Percentiles rank a stretch among this genome's conserved stretches.
Conservation (phyloP, 148 eudicot species). For the Limonium bicolor region DNA sequence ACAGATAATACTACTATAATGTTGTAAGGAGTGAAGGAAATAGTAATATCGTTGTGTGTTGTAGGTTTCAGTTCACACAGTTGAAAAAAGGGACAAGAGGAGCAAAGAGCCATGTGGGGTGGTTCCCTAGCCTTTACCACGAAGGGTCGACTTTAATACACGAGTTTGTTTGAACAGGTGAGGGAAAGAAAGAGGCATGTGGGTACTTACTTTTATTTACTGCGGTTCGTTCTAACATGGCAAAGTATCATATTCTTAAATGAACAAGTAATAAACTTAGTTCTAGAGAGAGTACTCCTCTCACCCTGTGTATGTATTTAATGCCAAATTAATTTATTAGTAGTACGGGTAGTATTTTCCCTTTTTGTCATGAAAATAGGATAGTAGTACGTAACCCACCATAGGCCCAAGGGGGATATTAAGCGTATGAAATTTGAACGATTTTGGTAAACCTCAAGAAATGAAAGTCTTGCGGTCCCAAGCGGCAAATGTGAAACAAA, state of each 20-base stretch:
- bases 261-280: not conserved
- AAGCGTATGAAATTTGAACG: no score
- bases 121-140: slow-evolving; percentile 34
- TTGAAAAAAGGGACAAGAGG: slow-evolving; percentile 21
- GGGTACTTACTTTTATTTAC: no score
- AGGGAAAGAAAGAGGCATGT: not conserved
- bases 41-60: not conserved
- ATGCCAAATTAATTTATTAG: no score
- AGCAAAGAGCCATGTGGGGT: slow-evolving; percentile 42
- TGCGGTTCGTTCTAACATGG: no score
- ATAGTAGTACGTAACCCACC: no score
- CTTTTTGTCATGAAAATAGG: no score
- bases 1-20: not conserved
- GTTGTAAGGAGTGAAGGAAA: not conserved
- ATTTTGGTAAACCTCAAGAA: no score
- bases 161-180: slow-evolving; percentile 10
- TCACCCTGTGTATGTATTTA: not conserved
- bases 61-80: slow-evolving; percentile 2
- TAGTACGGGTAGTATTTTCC: no score
- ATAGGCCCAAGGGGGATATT: no score
- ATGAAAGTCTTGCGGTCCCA: no score
- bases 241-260: slow-evolving; percentile 10
- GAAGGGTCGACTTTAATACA: slow-evolving; percentile 28
- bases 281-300: not conserved
- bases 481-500: no score